Conservation (phyloP, 2,329 filamentous ascomycete genomes). For the Talaromyces piceae region DNA sequence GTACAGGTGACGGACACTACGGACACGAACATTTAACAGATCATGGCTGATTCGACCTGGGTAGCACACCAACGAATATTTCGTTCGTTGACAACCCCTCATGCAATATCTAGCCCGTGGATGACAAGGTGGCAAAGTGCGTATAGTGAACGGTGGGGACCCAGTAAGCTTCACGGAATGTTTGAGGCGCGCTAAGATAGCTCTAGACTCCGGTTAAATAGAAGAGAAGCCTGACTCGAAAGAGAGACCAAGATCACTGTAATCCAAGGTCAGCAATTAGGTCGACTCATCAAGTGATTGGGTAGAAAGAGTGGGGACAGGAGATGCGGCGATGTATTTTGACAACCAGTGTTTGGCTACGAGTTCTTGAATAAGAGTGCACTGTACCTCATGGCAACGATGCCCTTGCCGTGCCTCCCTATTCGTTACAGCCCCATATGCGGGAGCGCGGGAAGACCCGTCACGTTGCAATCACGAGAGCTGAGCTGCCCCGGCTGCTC, state of each 20-base stretch:
- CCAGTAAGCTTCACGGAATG: not conserved
- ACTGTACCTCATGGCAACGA: slow-evolving; percentile 21
- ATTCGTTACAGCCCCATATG: slow-evolving; percentile 28
- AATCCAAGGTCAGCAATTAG: not conserved
- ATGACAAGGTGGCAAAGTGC: not conserved
- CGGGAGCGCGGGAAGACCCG: slow-evolving; percentile 27
- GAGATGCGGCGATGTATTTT: slow-evolving; percentile 6
- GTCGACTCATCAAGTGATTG: slow-evolving; percentile 6
- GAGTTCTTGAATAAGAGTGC: slow-evolving; percentile 11
- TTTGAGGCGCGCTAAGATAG: not conserved
- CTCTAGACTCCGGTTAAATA: not conserved
- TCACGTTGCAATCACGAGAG: slow-evolving; percentile 33
- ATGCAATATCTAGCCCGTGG: not conserved
- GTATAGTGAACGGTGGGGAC: not conserved
- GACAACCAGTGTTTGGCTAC: slow-evolving; percentile 10
- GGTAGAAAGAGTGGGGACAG: slow-evolving; percentile 4
- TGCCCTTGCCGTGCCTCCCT: slow-evolving; percentile 16
- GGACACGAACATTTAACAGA: not conserved
- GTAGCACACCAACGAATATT: not conserved
- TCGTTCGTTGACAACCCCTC: not conserved
- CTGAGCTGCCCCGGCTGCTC: slow-evolving; percentile 27
- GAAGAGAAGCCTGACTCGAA: not conserved
- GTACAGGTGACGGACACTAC: not conserved
- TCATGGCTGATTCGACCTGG: not conserved
- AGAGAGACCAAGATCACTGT: not conserved